These are phyloP conservation scores for Malus orientalis DNA, from an alignment of 306 rosid species.

Conservation along the genomic window DNA sequence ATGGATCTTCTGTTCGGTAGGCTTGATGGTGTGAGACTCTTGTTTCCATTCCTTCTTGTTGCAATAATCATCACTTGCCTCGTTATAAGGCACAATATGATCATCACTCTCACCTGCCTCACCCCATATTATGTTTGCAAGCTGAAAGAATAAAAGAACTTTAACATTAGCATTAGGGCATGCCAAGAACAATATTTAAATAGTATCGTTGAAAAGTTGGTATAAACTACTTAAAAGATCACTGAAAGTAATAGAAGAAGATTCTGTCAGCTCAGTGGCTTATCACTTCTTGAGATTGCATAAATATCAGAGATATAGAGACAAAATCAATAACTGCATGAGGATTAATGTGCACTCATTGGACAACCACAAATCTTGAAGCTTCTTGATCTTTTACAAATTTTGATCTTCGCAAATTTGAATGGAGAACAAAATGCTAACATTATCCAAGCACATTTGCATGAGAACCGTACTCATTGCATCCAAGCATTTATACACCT, in stretches of 20 bases:
- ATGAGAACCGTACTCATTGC: neutral
- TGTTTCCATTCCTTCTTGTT: conserved; percentile 53
- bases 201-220: neutral
- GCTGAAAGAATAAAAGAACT: conserved; percentile 43
- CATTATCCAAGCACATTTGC: neutral
- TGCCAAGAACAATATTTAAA: neutral
- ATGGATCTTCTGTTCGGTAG: conserved; percentile 43
- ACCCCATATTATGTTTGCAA: conserved; percentile 85
- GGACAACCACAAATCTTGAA: neutral
- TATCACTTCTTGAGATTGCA: neutral
- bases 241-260: neutral
- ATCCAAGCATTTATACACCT: neutral
- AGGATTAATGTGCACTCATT: neutral
- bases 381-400: neutral
- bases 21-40: conserved; percentile 34
- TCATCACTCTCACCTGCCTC: conserved; percentile 71
- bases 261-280: neutral
- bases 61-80: conserved; percentile 46
- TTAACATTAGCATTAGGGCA: conserved; percentile 4
- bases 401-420: neutral
- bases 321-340: neutral
- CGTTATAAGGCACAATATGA: conserved; percentile 81
- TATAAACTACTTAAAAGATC: neutral
- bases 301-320: neutral
- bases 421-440: neutral